These are phyloP conservation scores for Penicillium sp. DNA, from an alignment of 2,329 filamentous ascomycete genomes.

Conservation along the genomic window DNA sequence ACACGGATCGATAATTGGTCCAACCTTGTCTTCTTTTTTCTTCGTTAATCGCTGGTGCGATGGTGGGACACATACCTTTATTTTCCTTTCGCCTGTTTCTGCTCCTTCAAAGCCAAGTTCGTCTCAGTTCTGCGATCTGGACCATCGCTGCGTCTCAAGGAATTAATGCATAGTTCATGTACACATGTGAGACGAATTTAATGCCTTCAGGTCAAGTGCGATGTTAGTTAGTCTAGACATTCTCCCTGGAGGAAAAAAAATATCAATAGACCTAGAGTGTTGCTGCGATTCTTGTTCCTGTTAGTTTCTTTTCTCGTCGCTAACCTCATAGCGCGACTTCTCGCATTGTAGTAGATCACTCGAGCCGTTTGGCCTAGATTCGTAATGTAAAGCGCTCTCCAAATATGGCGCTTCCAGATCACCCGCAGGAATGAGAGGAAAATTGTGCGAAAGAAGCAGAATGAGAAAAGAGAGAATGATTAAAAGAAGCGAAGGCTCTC, in stretches of 20 bases:
- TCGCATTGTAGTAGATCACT: neutral
- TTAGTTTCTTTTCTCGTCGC: neutral
- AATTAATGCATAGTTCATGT: conserved; percentile 33
- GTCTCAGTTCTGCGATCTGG: conserved; percentile 22
- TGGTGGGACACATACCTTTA: conserved; percentile 26
- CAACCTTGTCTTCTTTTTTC: conserved; percentile 9
- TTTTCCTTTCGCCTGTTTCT: conserved; percentile 4
- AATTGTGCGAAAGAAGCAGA: neutral
- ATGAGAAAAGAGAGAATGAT: conserved; percentile 3
- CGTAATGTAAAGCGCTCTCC: neutral
- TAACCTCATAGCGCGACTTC: neutral
- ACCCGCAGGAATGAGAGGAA: neutral
- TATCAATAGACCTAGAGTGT: conserved; percentile 7
- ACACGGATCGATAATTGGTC: conserved; percentile 5
- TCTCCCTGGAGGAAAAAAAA: neutral
- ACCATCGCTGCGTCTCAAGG: conserved; percentile 20
- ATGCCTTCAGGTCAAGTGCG: conserved; percentile 12
- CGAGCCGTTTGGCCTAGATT: neutral
- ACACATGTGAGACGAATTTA: conserved; percentile 25
- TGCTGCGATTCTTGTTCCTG: conserved; percentile 3
- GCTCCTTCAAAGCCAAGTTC: conserved; percentile 16
- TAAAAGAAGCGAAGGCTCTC: neutral
- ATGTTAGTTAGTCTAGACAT: conserved; percentile 9
- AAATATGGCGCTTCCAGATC: neutral
- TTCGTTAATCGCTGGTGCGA: conserved; percentile 22